Base-by-base conservation (phyloP, 805 yeast genomes). In the Metschnikowia colocasiae region DNA sequence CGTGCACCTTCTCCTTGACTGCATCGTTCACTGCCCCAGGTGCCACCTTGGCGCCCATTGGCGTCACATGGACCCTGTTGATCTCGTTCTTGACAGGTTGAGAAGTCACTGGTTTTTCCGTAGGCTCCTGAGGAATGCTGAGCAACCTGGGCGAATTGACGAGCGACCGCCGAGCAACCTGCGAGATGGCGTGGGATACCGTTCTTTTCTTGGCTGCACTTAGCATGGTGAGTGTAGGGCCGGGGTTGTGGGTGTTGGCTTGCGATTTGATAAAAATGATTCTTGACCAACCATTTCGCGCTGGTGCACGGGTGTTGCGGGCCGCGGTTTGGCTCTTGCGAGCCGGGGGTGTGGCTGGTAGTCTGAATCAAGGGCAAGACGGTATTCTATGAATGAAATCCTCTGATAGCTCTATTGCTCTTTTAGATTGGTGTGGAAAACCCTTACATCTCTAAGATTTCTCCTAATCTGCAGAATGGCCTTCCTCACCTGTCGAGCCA, bases 1-100 rank as follows among this genome's bases (percentile, higher is more conserved):
- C 57, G 29, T 40, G 43, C n/a, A 58, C 57, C 45, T 51, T 53
- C 16, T 51, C 57, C 44, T 52, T 59, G 39, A 59, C 46, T 39
- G 40, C 49, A 4, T 36, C 40, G 30, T 49, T 50, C 15, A 54
- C 52, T 25, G 46, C 44, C 10, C 20, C 36, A 6, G 36, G 25
- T 25, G 45, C 19, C 6, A 43, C 41, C 9, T 47, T 45, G 23
- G 45, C 45, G 12, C 26, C 45, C 25, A 33, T 20, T 31, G 30
- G 36, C 13, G 42, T 18, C 20, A 45, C 43, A 7, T 35, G 30
- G 19, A 32, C 29, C 37, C 43, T 43, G 42, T 38, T 35, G 48
- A 45, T 30, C 25, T 46, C 49, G 40, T 45, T 40, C 33, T 54
- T 54, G 18, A 54, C 58, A 6, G 55, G 47, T 35, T 54, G 55